Evolutionary conservation across 169 alveolate species (phyloP), one percentile per base, ranked within the genome.

Genomic region (Plasmodium berghei): DNA sequence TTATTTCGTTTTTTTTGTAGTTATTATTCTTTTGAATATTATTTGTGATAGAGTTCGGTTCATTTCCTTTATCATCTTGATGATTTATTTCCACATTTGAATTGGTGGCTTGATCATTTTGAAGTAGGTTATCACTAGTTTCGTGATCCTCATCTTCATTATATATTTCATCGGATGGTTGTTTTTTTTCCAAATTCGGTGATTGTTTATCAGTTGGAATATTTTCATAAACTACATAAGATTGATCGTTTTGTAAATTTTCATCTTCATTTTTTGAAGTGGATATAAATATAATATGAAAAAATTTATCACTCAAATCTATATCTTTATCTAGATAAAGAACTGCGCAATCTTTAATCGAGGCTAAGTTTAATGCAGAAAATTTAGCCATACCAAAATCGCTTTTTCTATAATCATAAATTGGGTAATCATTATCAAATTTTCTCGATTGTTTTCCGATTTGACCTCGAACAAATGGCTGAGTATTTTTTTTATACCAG

Each of bases 371-470:
- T 75, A 92, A 72, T 20, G 95, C 71, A 16, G 95, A 87, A 54
- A 92, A 72, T 88, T 92, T 92, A 42, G 95, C 95, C 95, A 92
- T 92, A 12, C 95, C 95, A 80, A 92, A 92, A 55, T 92, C 95
- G 34, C 92, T 66, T 63, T 92, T 92, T 63, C 95, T 85, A 62
- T 92, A 92, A 77, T 92, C 95, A 77, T 89, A 92, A 46, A 92
- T 89, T 20, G 95, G 87, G 52, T 73, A 88, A 72, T 88, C 94
- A 67, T 77, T 88, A 61, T 92, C 95, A 56, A 73, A 92, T 87
- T 92, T 92, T 58, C 95, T 85, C 1, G 93, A 83, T 10, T 92
- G 90, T 70, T 88, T 88, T 20, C 95, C 95, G 3, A 92, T 74
- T 88, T 92, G 95, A 0, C 93, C 95, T 58, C 95, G 58, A 56